phyloP scores from a whole-genome alignment of 805 yeast species.

The Yarrowia hollandica region DNA sequence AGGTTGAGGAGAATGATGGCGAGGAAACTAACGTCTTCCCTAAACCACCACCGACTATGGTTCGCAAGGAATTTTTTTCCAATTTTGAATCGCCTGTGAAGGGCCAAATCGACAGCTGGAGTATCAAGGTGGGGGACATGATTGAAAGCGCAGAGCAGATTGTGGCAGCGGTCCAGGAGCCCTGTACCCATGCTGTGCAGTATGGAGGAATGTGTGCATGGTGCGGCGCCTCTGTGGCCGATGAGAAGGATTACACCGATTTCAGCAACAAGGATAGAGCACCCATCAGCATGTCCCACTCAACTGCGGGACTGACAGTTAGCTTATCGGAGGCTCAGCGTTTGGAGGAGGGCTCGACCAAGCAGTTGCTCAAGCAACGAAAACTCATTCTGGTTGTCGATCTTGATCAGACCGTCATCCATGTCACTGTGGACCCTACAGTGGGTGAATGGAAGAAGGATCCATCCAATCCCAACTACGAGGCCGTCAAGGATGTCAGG shows the following conservation, averaged over 20 bases:
- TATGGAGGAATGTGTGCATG: slow-evolving; percentile 93
- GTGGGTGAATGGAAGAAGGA: slow-evolving; percentile 96
- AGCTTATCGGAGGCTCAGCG: slow-evolving; percentile 83
- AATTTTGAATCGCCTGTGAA: slow-evolving; percentile 79
- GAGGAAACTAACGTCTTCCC: slow-evolving; percentile 38
- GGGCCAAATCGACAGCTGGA: slow-evolving; percentile 59
- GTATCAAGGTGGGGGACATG: slow-evolving; percentile 59
- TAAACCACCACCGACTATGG: slow-evolving; percentile 32
- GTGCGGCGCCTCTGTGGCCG: slow-evolving; percentile 73
- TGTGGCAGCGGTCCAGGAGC: slow-evolving; percentile 65
- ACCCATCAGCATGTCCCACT: slow-evolving; percentile 86
- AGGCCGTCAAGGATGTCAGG: slow-evolving; percentile 77
- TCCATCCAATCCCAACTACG: slow-evolving; percentile 78
- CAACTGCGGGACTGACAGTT: slow-evolving; percentile 77
- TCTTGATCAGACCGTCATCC: slow-evolving; percentile 95
- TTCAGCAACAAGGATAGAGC: slow-evolving; percentile 70
- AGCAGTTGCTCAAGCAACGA: slow-evolving; percentile 57
- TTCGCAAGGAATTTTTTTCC: slow-evolving; percentile 43
- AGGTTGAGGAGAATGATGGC: slow-evolving; percentile 42
- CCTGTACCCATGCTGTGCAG: slow-evolving; percentile 89
- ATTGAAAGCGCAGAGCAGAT: slow-evolving; percentile 50
- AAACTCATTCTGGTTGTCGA: slow-evolving; percentile 91
- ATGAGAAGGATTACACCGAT: slow-evolving; percentile 71
- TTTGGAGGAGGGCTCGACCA: slow-evolving; percentile 68
- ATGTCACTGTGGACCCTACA: slow-evolving; percentile 96